A percentile compares a stretch with the other conserved stretches of the same genome.
phyloP scores from a whole-genome alignment of 768 basidiomycete species.

The Russula sp. region DNA sequence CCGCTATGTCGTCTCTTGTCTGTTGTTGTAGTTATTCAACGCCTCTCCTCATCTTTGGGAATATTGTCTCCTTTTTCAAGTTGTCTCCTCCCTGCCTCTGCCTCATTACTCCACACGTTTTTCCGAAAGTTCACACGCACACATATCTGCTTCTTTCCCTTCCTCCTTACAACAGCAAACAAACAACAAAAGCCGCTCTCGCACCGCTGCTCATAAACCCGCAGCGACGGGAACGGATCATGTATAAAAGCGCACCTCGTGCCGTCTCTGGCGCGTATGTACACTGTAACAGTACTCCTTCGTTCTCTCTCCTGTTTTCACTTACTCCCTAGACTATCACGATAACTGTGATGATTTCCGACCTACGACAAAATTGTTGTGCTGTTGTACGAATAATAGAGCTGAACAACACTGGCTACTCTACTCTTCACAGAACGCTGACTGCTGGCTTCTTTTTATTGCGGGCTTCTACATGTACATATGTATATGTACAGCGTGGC shows the following conservation, averaged over 20 bases:
- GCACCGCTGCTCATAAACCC: slow-evolving; percentile 6
- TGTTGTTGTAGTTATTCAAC: not conserved
- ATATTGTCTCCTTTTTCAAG: not conserved
- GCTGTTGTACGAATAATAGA: not conserved
- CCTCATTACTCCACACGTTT: slow-evolving; percentile 12
- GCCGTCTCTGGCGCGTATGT: not conserved
- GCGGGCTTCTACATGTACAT: not conserved
- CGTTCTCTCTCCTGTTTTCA: not conserved
- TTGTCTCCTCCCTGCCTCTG: not conserved
- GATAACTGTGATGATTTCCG: not conserved
- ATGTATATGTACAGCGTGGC: not conserved
- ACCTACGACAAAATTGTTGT: not conserved
- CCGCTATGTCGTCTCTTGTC: not conserved
- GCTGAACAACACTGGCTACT: not conserved
- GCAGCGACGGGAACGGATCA: slow-evolving; percentile 11
- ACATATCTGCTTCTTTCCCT: not conserved
- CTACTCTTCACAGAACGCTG: too few species aligned
- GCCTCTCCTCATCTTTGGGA: not conserved
- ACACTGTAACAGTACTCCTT: not conserved
- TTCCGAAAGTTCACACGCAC: slow-evolving; percentile 3
- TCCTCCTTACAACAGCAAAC: not conserved
- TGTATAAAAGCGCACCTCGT: slow-evolving; percentile 10
- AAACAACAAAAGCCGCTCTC: slow-evolving; percentile 8
- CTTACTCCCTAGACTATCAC: slow-evolving; percentile 3
- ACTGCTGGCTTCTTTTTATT: too few species aligned